Evolutionary conservation across 495 filamentous ascomycete genomes (phyloP).

Genomic region (Peziza echinospora): DNA sequence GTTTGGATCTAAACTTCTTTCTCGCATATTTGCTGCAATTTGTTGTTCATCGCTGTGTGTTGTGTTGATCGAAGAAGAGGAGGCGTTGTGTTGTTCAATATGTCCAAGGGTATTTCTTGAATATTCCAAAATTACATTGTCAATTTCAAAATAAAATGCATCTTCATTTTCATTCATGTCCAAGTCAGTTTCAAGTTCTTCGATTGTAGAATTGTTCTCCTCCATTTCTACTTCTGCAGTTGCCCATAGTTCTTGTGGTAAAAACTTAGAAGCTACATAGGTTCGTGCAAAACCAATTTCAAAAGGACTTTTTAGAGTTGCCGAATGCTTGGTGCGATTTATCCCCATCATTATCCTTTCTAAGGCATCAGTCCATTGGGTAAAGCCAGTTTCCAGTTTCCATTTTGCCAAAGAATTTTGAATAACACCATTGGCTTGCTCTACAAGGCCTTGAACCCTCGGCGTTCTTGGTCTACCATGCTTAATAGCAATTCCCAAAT

Average conservation of each 20-base stretch:
- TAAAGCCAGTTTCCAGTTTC: not conserved
- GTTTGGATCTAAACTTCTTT: too few relatives aligned
- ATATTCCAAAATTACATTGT: too few relatives aligned
- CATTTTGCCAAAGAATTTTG: not conserved
- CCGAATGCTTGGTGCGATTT: not conserved
- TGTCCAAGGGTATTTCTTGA: too few relatives aligned
- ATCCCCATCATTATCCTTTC: not conserved
- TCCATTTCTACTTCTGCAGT: too few relatives aligned
- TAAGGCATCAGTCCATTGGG: not conserved
- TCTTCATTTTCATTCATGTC: not conserved
- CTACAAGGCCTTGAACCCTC: conserved; percentile 1
- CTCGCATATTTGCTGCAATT: too few relatives aligned
- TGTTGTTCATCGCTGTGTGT: too few relatives aligned
- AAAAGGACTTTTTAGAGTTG: not conserved
- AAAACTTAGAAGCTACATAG: not conserved
- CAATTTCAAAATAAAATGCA: not conserved
- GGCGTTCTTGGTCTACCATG: not conserved
- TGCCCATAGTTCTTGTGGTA: not conserved
- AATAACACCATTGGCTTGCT: conserved; percentile 3
- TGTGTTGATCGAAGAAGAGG: too few relatives aligned
- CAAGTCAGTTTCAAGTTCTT: not conserved
- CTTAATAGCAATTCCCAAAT: conserved; percentile 1
- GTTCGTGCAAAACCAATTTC: not conserved
- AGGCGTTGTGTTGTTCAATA: too few relatives aligned
- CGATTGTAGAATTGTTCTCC: too few relatives aligned